phyloP scores from a whole-genome alignment of 306 rosid species.

The Pachyrhizus erosus region DNA sequence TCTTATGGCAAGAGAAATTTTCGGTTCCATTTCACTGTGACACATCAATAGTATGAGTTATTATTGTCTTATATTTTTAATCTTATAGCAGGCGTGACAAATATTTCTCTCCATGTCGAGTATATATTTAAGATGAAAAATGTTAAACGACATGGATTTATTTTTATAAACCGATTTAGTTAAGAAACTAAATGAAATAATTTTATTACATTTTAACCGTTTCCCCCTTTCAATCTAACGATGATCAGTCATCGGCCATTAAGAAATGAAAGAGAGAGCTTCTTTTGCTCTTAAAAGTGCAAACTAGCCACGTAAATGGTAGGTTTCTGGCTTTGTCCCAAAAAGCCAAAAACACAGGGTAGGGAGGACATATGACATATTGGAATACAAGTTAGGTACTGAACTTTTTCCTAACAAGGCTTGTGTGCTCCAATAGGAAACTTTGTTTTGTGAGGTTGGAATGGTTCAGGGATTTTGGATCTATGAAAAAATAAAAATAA shows the following conservation, averaged over 20 bases:
- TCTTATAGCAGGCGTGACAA: background rate
- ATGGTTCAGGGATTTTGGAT: slow-evolving; percentile 46
- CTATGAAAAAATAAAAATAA: slow-evolving; percentile 1
- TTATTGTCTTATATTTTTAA: background rate
- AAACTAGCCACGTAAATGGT: background rate
- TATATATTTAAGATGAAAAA: too few relatives aligned
- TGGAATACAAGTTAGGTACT: slow-evolving; percentile 42
- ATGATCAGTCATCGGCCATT: background rate
- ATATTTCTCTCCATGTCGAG: background rate
- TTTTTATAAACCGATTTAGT: too few relatives aligned
- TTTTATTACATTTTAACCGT: background rate
- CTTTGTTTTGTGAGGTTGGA: slow-evolving; percentile 31
- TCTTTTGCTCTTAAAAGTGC: slow-evolving; percentile 10
- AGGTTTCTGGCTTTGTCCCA: slow-evolving; percentile 28
- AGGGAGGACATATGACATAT: background rate
- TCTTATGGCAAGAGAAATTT: background rate
- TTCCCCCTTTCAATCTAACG: background rate
- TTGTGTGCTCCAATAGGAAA: slow-evolving; percentile 45
- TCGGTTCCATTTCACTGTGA: background rate
- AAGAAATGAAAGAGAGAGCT: background rate
- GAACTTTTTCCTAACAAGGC: slow-evolving; percentile 47
- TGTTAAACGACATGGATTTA: too few relatives aligned
- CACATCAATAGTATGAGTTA: too few relatives aligned
- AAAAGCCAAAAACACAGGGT: slow-evolving; percentile 25
- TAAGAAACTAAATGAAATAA: too few relatives aligned